Percentiles rank a stretch among this genome's conserved stretches.
These are phyloP conservation scores for Phialophora macrospora DNA, from an alignment of 2,329 filamentous ascomycete genomes.

Conservation along the genomic window DNA sequence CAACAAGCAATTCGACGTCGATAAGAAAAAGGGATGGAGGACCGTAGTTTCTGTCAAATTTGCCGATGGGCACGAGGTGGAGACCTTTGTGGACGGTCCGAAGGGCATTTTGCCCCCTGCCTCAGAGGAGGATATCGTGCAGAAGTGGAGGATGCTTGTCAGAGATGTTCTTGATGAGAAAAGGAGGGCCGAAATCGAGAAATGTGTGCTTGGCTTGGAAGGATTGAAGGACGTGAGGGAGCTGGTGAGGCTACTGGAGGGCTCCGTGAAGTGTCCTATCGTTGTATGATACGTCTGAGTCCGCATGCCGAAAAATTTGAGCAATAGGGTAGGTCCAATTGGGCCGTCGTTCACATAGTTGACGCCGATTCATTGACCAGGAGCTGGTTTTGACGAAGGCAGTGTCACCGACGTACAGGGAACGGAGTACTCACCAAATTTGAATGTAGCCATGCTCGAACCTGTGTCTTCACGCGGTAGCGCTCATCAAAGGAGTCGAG, in stretches of 20 bases:
- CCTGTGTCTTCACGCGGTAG: neutral
- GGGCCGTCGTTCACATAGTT: neutral
- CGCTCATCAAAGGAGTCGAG: neutral
- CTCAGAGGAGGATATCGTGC: constrained; percentile 47
- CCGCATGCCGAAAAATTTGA: neutral
- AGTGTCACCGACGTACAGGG: neutral
- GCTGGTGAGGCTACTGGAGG: constrained; percentile 33
- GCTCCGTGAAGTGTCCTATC: constrained; percentile 24
- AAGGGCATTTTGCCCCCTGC: constrained; percentile 44
- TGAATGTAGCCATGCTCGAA: neutral
- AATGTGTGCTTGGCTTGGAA: constrained; percentile 43
- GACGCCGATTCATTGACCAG: neutral
- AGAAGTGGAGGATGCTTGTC: constrained; percentile 46
- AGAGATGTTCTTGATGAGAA: constrained; percentile 42
- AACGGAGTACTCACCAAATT: neutral
- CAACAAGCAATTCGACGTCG: constrained; percentile 21
- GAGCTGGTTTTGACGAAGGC: neutral
- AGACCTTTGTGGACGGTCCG: constrained; percentile 36
- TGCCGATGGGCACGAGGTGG: constrained; percentile 32
- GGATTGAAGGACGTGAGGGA: constrained; percentile 38
- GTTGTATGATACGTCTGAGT: constrained; percentile 5
- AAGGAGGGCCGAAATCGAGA: constrained; percentile 42
- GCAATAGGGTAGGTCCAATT: neutral
- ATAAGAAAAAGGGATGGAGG: constrained; percentile 29
- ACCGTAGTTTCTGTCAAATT: constrained; percentile 38